Evolutionary conservation across 2,329 filamentous ascomycete genomes (phyloP).

Genomic region (Annulohypoxylon truncatum): DNA sequence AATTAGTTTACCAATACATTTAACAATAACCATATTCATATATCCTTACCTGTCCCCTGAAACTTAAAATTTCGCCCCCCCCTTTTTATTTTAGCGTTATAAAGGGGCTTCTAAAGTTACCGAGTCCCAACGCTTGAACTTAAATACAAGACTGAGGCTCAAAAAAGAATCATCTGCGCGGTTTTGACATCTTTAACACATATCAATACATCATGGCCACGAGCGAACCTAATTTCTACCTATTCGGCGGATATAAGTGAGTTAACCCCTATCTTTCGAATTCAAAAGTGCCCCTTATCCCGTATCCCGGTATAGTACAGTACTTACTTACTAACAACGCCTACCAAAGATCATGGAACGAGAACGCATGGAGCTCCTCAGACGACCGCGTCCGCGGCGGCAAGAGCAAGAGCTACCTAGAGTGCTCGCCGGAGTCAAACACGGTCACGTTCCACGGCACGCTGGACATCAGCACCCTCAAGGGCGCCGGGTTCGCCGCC

Average conservation of each 20-base stretch:
- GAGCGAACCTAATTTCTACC: constrained; percentile 39
- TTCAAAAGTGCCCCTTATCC: neutral
- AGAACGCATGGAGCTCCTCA: constrained; percentile 72
- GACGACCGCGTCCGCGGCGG: constrained; percentile 85
- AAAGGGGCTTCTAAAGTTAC: neutral
- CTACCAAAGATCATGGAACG: constrained; percentile 65
- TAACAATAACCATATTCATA: neutral
- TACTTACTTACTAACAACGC: neutral
- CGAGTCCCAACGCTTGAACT: neutral
- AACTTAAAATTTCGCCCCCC: neutral
- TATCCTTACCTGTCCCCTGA: neutral
- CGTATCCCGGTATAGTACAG: neutral
- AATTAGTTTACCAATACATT: neutral
- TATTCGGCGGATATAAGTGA: constrained; percentile 58
- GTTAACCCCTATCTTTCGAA: constrained; percentile 20
- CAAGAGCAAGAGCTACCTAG: constrained; percentile 67
- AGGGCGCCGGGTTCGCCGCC: constrained; percentile 84
- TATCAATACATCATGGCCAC: constrained; percentile 15
- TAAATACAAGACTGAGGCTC: neutral
- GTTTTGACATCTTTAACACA: neutral
- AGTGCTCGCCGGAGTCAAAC: constrained; percentile 43
- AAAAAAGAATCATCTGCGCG: neutral
- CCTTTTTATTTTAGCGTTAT: neutral
- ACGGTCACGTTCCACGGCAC: constrained; percentile 73
- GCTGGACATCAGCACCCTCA: constrained; percentile 79